phyloP scores from a whole-genome alignment of 2,329 filamentous ascomycete genomes.

The Zelopaecilomyces penicillatus region DNA sequence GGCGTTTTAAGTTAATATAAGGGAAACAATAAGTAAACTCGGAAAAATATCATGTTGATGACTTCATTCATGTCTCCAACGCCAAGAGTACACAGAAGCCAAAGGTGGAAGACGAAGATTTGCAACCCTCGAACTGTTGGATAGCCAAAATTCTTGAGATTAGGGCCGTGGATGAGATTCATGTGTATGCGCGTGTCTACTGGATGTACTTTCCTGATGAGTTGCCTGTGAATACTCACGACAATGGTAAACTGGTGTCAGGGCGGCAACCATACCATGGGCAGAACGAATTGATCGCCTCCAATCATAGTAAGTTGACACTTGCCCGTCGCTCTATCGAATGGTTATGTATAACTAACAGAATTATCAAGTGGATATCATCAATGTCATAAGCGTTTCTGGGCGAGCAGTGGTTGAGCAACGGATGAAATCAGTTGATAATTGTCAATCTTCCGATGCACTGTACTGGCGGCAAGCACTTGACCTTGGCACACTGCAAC shows the following conservation, averaged over 20 bases:
- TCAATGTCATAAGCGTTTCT: constrained; percentile 65
- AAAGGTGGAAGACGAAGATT: not conserved
- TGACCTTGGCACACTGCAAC: constrained; percentile 46
- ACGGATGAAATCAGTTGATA: constrained; percentile 62
- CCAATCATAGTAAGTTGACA: constrained; percentile 53
- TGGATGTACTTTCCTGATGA: constrained; percentile 75
- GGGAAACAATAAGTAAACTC: constrained; percentile 39
- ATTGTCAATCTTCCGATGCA: constrained; percentile 45
- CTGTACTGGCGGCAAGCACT: constrained; percentile 59
- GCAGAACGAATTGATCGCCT: constrained; percentile 58
- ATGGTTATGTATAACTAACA: not conserved
- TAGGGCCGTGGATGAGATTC: constrained; percentile 58
- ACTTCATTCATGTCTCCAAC: constrained; percentile 52
- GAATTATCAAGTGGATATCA: constrained; percentile 52
- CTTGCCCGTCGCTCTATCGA: not conserved
- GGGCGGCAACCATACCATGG: constrained; percentile 61
- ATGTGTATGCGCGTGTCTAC: constrained; percentile 69
- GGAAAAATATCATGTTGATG: constrained; percentile 49
- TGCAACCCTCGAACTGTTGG: constrained; percentile 44
- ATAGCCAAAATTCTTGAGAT: constrained; percentile 72
- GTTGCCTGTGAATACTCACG: constrained; percentile 46
- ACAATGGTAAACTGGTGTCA: constrained; percentile 40
- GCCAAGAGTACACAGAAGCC: constrained; percentile 45
- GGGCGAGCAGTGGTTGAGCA: constrained; percentile 52
- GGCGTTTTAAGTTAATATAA: not conserved